Base-by-base conservation (phyloP, 2,329 filamentous ascomycete species). In the Penicillium sp. region DNA sequence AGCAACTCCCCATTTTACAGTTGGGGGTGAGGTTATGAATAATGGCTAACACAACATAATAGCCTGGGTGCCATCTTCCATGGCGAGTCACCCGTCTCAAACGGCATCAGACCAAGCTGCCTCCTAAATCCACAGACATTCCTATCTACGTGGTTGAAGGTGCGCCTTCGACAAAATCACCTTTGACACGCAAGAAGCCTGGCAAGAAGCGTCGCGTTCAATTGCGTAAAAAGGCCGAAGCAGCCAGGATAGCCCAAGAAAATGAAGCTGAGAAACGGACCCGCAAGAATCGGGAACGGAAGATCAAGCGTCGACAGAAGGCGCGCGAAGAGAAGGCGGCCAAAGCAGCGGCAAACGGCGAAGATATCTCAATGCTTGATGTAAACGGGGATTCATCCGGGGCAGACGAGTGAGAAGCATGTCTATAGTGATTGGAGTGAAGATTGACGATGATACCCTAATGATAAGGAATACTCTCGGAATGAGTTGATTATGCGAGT, bases 181-280 rank as follows among this genome's bases (percentile, higher is more conserved):
- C 66, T 2, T 62, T 62, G 44, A 64, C 67, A 5, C 61, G 61
- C 33, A 72, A 68, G 49, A 74, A 73, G 56, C 71, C 71, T 0
- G 71, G 71, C 8, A 74, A 74, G 51, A 74, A 73, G 58, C 63
- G 71, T 2, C 70, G 71, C 8, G 60, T 73, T 10, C 62, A 71
- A 23, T 48, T 73, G 29, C 71, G 71, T 37, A 73, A 71, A 53
- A 61, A 62, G 5, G 50, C 57, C 3, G 58, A 57, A 1, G 60
- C 60, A 6, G 66, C 65, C 6, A 55, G 65, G 41, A 54, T 54
- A 39, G 66, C 66, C 2, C 69, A 69, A 44, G 58, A 66, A 49
- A 59, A 51, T 0, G 69, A 70, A 9, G 68, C 68, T 1, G 69
- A 72, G 56, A 72, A 72, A 54, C 63, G 67, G 9, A 69, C 64